Base-by-base conservation (phyloP, 768 basidiomycete genomes). In the Cystofilobasidium macerans region DNA sequence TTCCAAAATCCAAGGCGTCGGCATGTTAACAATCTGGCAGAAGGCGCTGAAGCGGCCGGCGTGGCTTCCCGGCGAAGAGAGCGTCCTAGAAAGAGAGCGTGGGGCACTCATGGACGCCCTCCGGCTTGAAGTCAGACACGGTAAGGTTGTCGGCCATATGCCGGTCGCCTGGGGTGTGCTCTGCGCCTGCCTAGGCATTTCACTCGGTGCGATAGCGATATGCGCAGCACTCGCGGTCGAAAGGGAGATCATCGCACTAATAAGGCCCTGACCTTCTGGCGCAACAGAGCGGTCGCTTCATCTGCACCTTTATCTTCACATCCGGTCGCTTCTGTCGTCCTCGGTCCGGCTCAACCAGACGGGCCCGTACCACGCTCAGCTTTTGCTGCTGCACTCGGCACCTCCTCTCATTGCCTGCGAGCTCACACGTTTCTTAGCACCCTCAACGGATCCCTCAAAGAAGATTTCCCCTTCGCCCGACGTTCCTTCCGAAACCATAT, bases 311-410 rank as follows among this genome's bases (percentile, higher is more conserved):
- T 98, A 95, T 78, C 83, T 99, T 7, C 90, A 97, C 71, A 88
- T 89, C 4, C 83, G 95, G 18, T 83, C 89, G 62, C 78, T 98
- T 60, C 80, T 98, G 51, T 97, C 93, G 11, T 90, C 93, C 6
- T 86, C 91, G 1, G 88, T 99, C 22, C 84, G 95, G 9, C 80
- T 98, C 72, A 98, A 98, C 75, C 82, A 83, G 30, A 81, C 95
- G 69, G 95, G 95, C 0, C 95, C 95, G 0, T 99, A 99, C 75
- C 83, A 83, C 24, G 83, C 95, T 0, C 92, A 98, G 71, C 89
- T 92, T 69, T 77, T 94, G 22, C 79, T 99, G 11, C 77, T 93
- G 53, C 86, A 88, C 71, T 80, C 82, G 26, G 79, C 88, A 14
- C 80, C 81, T n/a, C 81, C 82, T 0, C 75, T 94, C 48, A 83